A percentile compares a stretch with the other conserved stretches of the same genome.
Evolutionary conservation across 306 rosid species (phyloP).

Genomic region (Morella rubra): DNA sequence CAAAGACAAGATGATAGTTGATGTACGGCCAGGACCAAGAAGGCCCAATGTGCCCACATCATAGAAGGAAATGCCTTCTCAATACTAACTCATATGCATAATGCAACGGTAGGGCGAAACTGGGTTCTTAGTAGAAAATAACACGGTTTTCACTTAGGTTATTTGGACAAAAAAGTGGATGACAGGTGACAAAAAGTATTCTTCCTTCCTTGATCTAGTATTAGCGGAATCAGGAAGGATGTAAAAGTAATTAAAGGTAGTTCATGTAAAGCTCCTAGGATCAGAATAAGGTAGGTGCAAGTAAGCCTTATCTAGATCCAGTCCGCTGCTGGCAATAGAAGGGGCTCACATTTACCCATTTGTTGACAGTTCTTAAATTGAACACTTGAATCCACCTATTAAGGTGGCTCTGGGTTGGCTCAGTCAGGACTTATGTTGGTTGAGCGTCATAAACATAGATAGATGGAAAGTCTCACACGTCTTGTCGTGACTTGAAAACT

Average conservation of each 20-base stretch:
- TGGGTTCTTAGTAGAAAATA: background rate
- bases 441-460: background rate
- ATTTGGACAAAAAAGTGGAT: background rate
- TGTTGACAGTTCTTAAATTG: background rate
- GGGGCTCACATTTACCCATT: constrained; percentile 1
- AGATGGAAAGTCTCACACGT: background rate
- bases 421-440: background rate
- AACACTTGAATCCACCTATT: background rate
- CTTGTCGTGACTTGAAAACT: background rate
- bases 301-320: background rate
- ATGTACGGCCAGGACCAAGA: background rate
- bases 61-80: too few species aligned
- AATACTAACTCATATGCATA: background rate
- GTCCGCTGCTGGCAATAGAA: background rate
- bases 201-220: background rate
- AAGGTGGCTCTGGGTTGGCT: background rate
- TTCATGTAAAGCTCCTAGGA: background rate
- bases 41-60: background rate
- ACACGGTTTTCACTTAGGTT: background rate
- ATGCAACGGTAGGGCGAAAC: background rate
- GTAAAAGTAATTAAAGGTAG: background rate
- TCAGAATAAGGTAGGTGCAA: background rate
- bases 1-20: background rate
- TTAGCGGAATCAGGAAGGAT: background rate
- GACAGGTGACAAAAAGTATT: background rate